Base-by-base conservation (phyloP, 176 grass and related monocot genomes). In the Eragrostis curvula region DNA sequence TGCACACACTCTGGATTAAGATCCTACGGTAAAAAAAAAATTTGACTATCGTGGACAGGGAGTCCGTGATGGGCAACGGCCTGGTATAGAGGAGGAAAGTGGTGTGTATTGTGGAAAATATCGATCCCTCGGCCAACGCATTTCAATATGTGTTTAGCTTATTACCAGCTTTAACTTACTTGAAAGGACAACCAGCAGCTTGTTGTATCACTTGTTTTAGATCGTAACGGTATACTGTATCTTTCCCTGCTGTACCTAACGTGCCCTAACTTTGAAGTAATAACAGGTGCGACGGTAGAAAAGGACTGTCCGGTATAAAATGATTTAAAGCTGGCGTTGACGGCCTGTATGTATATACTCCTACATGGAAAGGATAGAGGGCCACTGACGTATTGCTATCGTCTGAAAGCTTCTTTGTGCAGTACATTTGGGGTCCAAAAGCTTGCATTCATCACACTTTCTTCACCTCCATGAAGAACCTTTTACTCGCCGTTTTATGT, bases 381-480 rank as follows among this genome's bases (percentile, higher is more conserved):
- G 63, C 17, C 58, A 66, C 66, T 82, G 79, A 82, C 78, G 66
- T 82, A 86, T 90, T 77, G 58, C 57, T 90, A 79, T 82, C 88
- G 76, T 82, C 83, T 9, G 43, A 90, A 85, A 85, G 87, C 87
- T 59, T 79, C 61, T 49, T 57, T 55, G 30, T 23, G 28, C 65
- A 48, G 67, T 81, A 52, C 79, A 71, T 71, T 77, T n/a, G 66
- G 57, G 47, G 27, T 86, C 78, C 41, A 86, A 86, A 73, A 72
- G 66, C 57, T 89, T 56, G 53, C 15, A 28, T 71, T 64, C 63
- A 71, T 70, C 77, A 73, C 88, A 12, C 71, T 72, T 58, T 76
- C 78, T 53, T 2, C 67, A 29, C 42, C 42, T 66, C 28, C 40
- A 40, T 17, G 56, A 60, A 45, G 21, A 40, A 20, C 70, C 63